Evolutionary conservation across 169 alveolate genomes (phyloP).

Genomic region (Plasmodium falciparum): DNA sequence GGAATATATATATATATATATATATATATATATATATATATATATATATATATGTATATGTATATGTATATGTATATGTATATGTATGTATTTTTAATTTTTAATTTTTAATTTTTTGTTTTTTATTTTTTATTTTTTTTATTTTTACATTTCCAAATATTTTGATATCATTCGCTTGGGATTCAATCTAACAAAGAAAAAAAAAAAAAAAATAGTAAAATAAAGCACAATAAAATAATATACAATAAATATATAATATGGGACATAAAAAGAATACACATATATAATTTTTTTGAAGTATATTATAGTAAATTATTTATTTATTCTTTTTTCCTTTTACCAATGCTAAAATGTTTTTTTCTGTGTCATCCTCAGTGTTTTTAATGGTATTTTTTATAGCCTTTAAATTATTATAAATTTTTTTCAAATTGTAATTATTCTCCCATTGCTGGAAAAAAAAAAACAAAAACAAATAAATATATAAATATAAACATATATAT

Average conservation of each 20-base stretch:
- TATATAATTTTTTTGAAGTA: not conserved
- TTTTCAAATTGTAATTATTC: slow-evolving; percentile 26
- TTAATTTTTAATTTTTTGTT: too few species aligned
- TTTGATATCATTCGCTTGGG: slow-evolving; percentile 69
- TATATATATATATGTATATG: not conserved
- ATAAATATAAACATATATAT: not conserved
- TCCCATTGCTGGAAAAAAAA: slow-evolving; percentile 25
- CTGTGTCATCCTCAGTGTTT: slow-evolving; percentile 66
- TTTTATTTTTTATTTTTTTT: too few species aligned
- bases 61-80: too few species aligned
- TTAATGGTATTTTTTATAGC: slow-evolving; percentile 55
- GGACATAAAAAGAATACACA: not conserved
- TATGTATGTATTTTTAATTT: too few species aligned
- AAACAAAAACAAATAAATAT: not conserved
- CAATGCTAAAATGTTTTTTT: slow-evolving; percentile 34
- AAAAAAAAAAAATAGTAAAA: slow-evolving; percentile 1
- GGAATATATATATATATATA: not conserved
- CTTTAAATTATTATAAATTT: slow-evolving; percentile 32
- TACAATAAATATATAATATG: not conserved
- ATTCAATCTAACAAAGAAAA: slow-evolving; percentile 43
- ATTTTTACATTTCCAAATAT: slow-evolving; percentile 57
- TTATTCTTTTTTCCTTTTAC: slow-evolving; percentile 8
- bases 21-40: not conserved
- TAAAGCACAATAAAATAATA: not conserved
- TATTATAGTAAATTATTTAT: not conserved